phyloP scores from a whole-genome alignment of 768 basidiomycete species.

The Hortiboletus flavorubellus region DNA sequence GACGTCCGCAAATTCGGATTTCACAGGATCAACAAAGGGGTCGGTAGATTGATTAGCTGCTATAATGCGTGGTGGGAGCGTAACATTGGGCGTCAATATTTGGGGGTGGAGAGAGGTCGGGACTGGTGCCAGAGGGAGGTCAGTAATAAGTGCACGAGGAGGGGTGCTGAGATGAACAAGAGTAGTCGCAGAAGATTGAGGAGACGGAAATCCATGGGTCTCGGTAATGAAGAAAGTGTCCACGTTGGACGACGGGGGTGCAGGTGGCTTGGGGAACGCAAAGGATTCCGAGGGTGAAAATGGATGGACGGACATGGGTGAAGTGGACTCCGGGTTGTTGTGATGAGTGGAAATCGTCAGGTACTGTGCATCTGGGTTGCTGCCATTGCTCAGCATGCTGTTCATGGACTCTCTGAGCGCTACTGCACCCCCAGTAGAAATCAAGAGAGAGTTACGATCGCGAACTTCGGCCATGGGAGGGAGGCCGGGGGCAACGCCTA shows the following conservation, averaged over 20 bases:
- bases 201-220: background rate
- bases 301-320: conserved; percentile 61
- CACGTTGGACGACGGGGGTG: background rate
- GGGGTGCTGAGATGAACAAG: conserved; percentile 18
- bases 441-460: conserved; percentile 27
- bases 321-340: conserved; percentile 23
- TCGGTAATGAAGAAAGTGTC: background rate
- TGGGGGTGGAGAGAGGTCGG: conserved; percentile 11
- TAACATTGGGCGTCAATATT: background rate
- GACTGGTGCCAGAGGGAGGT: conserved; percentile 13
- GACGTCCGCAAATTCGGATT: conserved; percentile 36
- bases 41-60: conserved; percentile 19
- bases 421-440: conserved; percentile 24
- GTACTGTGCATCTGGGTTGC: conserved; percentile 40
- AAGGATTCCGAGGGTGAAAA: conserved; percentile 68
- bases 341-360: conserved; percentile 30
- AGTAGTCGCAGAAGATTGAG: conserved; percentile 15
- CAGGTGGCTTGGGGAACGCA: conserved; percentile 64
- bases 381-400: conserved; percentile 37
- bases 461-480: conserved; percentile 59
- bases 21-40: conserved; percentile 36
- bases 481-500: conserved; percentile 32
- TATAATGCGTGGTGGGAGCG: background rate
- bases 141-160: conserved; percentile 13
- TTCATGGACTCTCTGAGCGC: conserved; percentile 37